phyloP scores from a whole-genome alignment of 345 rosid species.

The Populus tremula region DNA sequence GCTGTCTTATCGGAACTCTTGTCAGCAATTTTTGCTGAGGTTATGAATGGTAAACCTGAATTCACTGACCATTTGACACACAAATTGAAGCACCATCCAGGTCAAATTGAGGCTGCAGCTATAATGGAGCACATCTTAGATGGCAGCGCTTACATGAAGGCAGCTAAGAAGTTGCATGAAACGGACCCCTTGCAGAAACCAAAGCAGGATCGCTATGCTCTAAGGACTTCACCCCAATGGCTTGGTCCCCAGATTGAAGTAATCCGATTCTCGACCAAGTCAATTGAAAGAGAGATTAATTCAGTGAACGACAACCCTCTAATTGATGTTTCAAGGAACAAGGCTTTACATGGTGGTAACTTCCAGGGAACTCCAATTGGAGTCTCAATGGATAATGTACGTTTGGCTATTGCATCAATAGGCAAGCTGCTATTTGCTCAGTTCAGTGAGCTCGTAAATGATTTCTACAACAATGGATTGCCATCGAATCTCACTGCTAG shows the following conservation, averaged over 20 bases:
- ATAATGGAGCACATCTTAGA: constrained; percentile 28
- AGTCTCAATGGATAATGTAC: constrained; percentile 25
- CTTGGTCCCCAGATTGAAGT: constrained; percentile 28
- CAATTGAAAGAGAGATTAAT: constrained; percentile 29
- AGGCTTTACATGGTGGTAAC: constrained; percentile 24
- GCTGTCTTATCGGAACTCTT: constrained; percentile 21
- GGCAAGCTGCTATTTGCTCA: constrained; percentile 27
- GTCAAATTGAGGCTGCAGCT: constrained; percentile 32
- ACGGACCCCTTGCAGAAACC: constrained; percentile 28
- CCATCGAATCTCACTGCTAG: constrained; percentile 26
- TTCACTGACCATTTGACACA: constrained; percentile 28
- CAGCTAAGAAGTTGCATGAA: constrained; percentile 20
- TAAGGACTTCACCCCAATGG: constrained; percentile 27
- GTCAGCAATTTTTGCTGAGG: constrained; percentile 24
- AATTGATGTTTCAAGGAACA: constrained; percentile 27
- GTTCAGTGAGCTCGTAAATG: constrained; percentile 26
- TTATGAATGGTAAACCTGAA: constrained; percentile 30
- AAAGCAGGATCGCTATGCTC: constrained; percentile 25
- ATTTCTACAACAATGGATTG: constrained; percentile 27
- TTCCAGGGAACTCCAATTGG: constrained; percentile 29
- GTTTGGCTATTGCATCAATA: constrained; percentile 19
- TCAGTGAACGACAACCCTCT: constrained; percentile 25
- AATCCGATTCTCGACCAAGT: constrained; percentile 22
- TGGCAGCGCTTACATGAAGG: constrained; percentile 22
- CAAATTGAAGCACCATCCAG: constrained; percentile 30